Base-by-base conservation (phyloP, 768 basidiomycete species). In the Lactifluus piperatus region DNA sequence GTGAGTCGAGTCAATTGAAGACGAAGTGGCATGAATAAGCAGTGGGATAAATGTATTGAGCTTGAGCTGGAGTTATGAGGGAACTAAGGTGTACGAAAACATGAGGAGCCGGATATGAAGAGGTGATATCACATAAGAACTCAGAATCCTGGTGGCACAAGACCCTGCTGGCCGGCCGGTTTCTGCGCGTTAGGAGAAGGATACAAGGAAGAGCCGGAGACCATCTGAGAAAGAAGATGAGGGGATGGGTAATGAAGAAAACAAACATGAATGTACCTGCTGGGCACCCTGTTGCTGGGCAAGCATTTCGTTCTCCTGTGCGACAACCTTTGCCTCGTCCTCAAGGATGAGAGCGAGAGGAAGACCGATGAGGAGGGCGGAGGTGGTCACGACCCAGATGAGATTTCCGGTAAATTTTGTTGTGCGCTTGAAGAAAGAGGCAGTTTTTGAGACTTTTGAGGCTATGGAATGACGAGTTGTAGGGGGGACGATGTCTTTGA, bases 401-500 rank as follows among this genome's bases (percentile, higher is more conserved):
- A 93, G 74, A 71, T 88, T 94, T 14, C 97, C 95, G 34, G 84
- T 81, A 51, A 89, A 66, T 74, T 84, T 89, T 49, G 83, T 78
- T 7, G 82, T 77, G 58, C 80, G 81, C 68, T 83, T 87, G 32
- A 91, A 54, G 71, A 86, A 81, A 2, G 80, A 74, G 4, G 83
- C 77, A 0, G 90, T 81, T 49, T 78, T 78, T 27, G 79, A 74
- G 56, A 89, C 67, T 53, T 79, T 80, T 24, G 83, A 76, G 51
- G 80, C 72, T 64, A 98, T 82, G 68, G 75, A 75, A 66, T 89
- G 86, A 62, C 97, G 85, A 39, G 94, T 94, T 9, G 86, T 75
- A 24, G 97, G 97, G 7, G 94, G 88, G 5, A 99, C 84, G 69
- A 99, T 98, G 78, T 99, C 95, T 66, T 88, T 88, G 71, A 99